A percentile compares a stretch with the other conserved stretches of the same genome.
Conservation (phyloP, 208 protist genomes). For the Angomonas ambiguus region DNA sequence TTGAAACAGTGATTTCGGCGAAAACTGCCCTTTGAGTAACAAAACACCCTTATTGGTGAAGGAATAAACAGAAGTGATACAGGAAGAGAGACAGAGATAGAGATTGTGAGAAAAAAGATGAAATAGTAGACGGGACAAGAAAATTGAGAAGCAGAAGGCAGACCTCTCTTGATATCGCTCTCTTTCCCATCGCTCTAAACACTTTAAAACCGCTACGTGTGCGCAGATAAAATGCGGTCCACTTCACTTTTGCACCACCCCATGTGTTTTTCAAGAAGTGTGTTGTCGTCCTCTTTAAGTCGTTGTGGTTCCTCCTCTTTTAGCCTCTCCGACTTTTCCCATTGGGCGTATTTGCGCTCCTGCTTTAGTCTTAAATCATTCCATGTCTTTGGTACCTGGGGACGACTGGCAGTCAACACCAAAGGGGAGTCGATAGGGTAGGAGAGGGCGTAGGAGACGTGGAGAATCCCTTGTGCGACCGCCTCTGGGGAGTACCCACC, state of each 20-base stretch:
- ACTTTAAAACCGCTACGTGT: not conserved
- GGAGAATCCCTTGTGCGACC: slow-evolving; percentile 57
- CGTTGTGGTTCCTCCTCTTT: slow-evolving; percentile 11
- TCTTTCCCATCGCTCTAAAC: no score
- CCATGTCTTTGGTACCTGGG: slow-evolving; percentile 47
- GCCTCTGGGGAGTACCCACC: slow-evolving; percentile 75
- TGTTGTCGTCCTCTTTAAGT: slow-evolving; percentile 24
- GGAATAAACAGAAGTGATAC: not conserved
- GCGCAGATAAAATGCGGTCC: slow-evolving; percentile 14
- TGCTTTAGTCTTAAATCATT: slow-evolving; percentile 42
- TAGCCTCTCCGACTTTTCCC: slow-evolving; percentile 19
- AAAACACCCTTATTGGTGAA: not conserved
- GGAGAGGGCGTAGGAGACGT: slow-evolving; percentile 54
- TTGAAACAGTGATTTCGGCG: not conserved
- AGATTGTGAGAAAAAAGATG: not conserved
- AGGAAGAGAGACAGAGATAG: slow-evolving; percentile 10
- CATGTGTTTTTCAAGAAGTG: slow-evolving; percentile 28
- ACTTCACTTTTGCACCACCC: slow-evolving; percentile 46
- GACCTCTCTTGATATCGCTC: no score
- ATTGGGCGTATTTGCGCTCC: slow-evolving; percentile 22
- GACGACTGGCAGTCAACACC: slow-evolving; percentile 21
- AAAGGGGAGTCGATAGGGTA: slow-evolving; percentile 33
- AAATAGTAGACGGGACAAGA: not conserved
- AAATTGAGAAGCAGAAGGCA: not conserved
- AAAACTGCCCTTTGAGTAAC: not conserved